phyloP scores from a whole-genome alignment of 495 filamentous ascomycete species.

The Aspergillus steynii region DNA sequence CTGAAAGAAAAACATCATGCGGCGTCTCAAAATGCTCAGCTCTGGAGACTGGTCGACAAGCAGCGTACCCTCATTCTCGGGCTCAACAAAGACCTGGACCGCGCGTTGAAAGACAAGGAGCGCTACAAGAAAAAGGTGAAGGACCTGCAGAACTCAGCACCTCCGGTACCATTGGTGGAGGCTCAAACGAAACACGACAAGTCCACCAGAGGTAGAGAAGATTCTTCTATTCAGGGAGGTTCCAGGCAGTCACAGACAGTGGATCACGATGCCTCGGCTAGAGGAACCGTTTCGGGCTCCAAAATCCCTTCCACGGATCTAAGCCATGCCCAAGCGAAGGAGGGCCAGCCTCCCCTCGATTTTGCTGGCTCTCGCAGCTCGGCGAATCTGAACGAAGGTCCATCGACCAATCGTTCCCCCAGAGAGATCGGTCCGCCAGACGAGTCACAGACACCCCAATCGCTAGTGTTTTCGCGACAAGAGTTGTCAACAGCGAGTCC shows the following conservation, averaged over 20 bases:
- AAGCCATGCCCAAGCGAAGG: neutral
- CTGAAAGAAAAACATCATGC: slow-evolving; percentile 88
- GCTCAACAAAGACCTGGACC: slow-evolving; percentile 91
- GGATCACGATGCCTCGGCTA: neutral
- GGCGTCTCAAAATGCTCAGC: slow-evolving; percentile 83
- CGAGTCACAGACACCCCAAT: slow-evolving; percentile 13
- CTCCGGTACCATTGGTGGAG: slow-evolving; percentile 45
- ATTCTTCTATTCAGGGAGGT: neutral
- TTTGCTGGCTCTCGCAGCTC: neutral
- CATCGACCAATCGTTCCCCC: neutral
- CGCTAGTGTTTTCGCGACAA: slow-evolving; percentile 16
- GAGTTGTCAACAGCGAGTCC: slow-evolving; percentile 21
- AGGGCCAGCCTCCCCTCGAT: neutral
- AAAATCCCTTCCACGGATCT: neutral
- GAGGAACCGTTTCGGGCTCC: neutral
- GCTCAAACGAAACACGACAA: slow-evolving; percentile 15
- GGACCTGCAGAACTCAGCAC: slow-evolving; percentile 58
- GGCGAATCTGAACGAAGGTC: neutral
- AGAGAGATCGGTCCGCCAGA: slow-evolving; percentile 3
- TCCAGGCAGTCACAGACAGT: neutral
- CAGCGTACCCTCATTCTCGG: slow-evolving; percentile 91
- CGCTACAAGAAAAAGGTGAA: slow-evolving; percentile 89
- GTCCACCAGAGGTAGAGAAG: slow-evolving; percentile 3
- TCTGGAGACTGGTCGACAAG: slow-evolving; percentile 96
- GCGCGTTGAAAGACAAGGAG: slow-evolving; percentile 91